phyloP scores from a whole-genome alignment of 2,329 filamentous ascomycete species.

The Zymoseptoria tritici region DNA sequence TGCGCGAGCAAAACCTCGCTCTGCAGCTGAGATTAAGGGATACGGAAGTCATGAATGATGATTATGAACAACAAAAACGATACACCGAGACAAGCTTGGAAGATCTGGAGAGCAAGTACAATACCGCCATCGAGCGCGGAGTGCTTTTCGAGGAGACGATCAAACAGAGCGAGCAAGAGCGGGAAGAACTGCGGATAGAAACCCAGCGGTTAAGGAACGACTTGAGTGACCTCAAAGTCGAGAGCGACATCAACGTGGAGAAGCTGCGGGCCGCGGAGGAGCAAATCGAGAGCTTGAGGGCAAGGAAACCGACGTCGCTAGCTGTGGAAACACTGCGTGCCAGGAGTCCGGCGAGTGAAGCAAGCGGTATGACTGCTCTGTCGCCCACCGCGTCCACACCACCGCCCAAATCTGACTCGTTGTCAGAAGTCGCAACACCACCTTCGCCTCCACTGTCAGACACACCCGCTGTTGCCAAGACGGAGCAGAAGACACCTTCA shows the following conservation, averaged over 20 bases:
- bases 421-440: conserved; percentile 67
- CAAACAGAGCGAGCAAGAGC: conserved; percentile 81
- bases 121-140: conserved; percentile 80
- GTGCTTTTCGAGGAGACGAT: conserved; percentile 96
- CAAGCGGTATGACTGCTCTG: conserved; percentile 65
- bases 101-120: conserved; percentile 95
- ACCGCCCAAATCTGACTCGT: conserved; percentile 59
- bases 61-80: conserved; percentile 91
- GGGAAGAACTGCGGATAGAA: conserved; percentile 82
- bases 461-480: conserved; percentile 53
- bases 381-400: conserved; percentile 87
- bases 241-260: conserved; percentile 88
- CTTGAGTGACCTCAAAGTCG: conserved; percentile 85
- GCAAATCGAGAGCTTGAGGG: conserved; percentile 42
- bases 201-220: conserved; percentile 85
- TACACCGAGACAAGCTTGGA: conserved; percentile 94
- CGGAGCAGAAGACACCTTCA: conserved; percentile 34
- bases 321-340: conserved; percentile 37
- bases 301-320: conserved; percentile 44
- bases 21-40: conserved; percentile 80
- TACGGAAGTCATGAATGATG: conserved; percentile 96
- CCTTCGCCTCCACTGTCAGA: conserved; percentile 94
- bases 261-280: conserved; percentile 70
- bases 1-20: conserved; percentile 76
- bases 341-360: conserved; percentile 45